Base-by-base conservation (phyloP, 1,139 yeast genomes). In the Suhomyces bokatorum region DNA sequence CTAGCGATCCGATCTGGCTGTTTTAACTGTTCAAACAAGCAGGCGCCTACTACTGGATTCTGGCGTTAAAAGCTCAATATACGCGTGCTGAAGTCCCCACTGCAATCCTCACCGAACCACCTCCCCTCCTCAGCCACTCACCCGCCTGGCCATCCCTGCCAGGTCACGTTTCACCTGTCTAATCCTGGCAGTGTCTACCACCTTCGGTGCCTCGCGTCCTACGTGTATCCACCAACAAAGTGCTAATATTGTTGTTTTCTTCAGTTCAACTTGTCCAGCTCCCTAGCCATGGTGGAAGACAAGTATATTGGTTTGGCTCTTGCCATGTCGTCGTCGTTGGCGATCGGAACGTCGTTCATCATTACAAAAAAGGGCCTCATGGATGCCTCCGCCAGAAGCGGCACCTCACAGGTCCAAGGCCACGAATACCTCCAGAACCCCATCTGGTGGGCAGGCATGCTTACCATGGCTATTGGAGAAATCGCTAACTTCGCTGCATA, bases 361-460 rank as follows among this genome's bases (percentile, higher is more conserved):
- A 83, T 89, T 63, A 89, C 97, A 35, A 89, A 89, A 63, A 85
- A 86, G 62, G 97, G 97, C 10, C 78, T 90, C 35, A 80, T 83
- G 66, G 86, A 85, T 47, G 85, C 95, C 2, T 77, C 86, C 12
- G 73, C 78, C 46, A 71, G 78, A 37, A 81, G 80, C 47, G 95
- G 95, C 1, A 71, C 77, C 37, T 78, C 64, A 37, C 65, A 75
- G 45, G 87, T 85, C 30, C 87, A 85, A 46, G 87, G 88, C 16
- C 82, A 77, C 58, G 83, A 85, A 57, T 89, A 89, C 62, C 70
- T 89, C 49, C 82, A 78, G 53, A 88, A 87, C 62, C 97, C 97
- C 9, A 80, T 88, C 37, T 89, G 97, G 97, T 87, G 96, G 90
- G 89, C 95, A 0, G 97, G 97, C 13, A 89, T 90, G 79, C 59